Evolutionary conservation across 192 early-diverging fungal species (phyloP), one percentile per base, ranked within the genome.

Genomic region (Rhizophagus clarus): DNA sequence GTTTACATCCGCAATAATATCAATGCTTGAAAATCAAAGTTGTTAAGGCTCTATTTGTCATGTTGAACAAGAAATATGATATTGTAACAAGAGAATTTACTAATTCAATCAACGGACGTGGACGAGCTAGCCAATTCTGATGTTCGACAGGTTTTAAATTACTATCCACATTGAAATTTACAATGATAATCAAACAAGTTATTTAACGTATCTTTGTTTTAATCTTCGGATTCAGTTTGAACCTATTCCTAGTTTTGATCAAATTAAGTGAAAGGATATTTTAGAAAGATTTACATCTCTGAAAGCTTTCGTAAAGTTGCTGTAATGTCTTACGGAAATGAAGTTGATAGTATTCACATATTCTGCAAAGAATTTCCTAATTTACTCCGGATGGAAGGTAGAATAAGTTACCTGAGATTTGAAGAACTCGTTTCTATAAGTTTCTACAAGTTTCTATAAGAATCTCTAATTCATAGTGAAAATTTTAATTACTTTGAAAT

Each of bases 1-100:
- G 97, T 99, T 72, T 99, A 97, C 85, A 98, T 99, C 69, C 98
- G 97, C 84, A 99, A 99, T 82, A 97, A 99, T 85, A 85, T 93
- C 4, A 89, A 90, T 74, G 93, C 92, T 26, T 87, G 91, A 31
- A 99, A 98, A 84, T 87, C 98, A 28, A 88, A 92, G 62, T 89
- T 94, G 10, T 86, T 99, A 71, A 90, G 29, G 92, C 92, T 7
- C 28, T 83, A 83, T 95, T 79, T 97, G 95, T 82, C 87, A 89
- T 61, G 96, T 90, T 49, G 83, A 86, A 47, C 91, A 47, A 88
- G 96, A 9, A 82, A 97, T n/a, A 85, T 90, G 83, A 88, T 86
- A 0, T 97, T 98, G 92, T 92, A 12, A 83, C 83, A 80, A 88
- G 82, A 92, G 61, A 97, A 99, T 89, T 9, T 84, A 98, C 15